Percentiles rank a stretch among this genome's conserved stretches.
These are phyloP conservation scores for Carnegiea gigantea DNA, from an alignment of 179 eudicot genomes.

Conservation along the genomic window DNA sequence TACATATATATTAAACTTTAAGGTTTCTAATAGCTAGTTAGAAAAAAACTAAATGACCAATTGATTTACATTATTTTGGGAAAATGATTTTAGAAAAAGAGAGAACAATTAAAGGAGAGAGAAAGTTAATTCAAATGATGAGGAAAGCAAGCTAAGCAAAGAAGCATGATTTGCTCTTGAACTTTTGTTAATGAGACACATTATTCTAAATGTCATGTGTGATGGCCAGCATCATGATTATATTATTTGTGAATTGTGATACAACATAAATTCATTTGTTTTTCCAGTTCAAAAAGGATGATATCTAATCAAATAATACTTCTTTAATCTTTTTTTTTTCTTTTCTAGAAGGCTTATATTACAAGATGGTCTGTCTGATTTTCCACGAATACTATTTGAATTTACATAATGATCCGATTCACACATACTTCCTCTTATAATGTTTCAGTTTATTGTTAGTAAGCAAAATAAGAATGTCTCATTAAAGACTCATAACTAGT, in stretches of 20 bases:
- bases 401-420: too few species aligned
- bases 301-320: too few species aligned
- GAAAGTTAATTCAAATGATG: background rate
- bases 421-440: too few species aligned
- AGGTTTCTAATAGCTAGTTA: background rate
- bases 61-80: background rate
- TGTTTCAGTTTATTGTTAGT: too few species aligned
- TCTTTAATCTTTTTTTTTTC: too few species aligned
- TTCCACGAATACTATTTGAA: too few species aligned
- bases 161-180: slow-evolving; percentile 8
- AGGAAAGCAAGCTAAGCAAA: slow-evolving; percentile 1
- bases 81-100: background rate
- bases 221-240: background rate
- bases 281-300: background rate
- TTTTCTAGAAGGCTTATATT: too few species aligned
- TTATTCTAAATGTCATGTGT: slow-evolving; percentile 5
- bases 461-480: too few species aligned
- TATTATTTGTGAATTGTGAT: background rate
- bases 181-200: slow-evolving; percentile 9
- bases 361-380: too few species aligned
- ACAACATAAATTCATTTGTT: background rate
- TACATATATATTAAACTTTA: too few species aligned
- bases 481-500: too few species aligned
- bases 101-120: background rate
- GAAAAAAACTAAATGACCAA: background rate